Evolutionary conservation across 2,329 filamentous ascomycete genomes (phyloP).

Genomic region (Tolypocladium cylindrosporum): DNA sequence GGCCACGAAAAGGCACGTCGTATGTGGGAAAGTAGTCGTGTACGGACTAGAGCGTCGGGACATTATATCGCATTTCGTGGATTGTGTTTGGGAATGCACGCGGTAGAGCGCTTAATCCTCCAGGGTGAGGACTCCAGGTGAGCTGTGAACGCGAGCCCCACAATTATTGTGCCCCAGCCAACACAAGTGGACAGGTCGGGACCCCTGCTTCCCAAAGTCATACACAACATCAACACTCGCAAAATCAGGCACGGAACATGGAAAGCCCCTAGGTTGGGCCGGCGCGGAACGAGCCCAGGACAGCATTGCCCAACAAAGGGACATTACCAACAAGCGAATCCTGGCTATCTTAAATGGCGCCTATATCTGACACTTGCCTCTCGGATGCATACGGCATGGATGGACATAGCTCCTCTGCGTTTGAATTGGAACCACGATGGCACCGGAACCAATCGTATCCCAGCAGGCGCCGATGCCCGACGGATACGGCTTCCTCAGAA

Average conservation of each 20-base stretch:
- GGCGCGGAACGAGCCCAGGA: background rate
- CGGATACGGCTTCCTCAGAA: constrained; percentile 30
- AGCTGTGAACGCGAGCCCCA: background rate
- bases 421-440: background rate
- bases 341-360: background rate
- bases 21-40: too few species aligned
- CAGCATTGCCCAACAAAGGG: background rate
- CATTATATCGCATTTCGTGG: too few species aligned
- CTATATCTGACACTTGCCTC: background rate
- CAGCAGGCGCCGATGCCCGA: constrained; percentile 20
- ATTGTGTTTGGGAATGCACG: too few species aligned
- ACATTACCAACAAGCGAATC: background rate
- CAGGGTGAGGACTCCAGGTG: too few species aligned
- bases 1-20: too few species aligned
- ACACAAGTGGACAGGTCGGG: background rate
- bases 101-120: too few species aligned
- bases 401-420: background rate
- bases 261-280: background rate
- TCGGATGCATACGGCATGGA: background rate
- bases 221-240: background rate
- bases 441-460: constrained; percentile 11
- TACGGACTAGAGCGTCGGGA: too few species aligned
- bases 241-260: background rate
- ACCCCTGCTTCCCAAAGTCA: background rate
- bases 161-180: background rate